Conservation (phyloP, 768 basidiomycete genomes). For the Boletellus ananas region DNA sequence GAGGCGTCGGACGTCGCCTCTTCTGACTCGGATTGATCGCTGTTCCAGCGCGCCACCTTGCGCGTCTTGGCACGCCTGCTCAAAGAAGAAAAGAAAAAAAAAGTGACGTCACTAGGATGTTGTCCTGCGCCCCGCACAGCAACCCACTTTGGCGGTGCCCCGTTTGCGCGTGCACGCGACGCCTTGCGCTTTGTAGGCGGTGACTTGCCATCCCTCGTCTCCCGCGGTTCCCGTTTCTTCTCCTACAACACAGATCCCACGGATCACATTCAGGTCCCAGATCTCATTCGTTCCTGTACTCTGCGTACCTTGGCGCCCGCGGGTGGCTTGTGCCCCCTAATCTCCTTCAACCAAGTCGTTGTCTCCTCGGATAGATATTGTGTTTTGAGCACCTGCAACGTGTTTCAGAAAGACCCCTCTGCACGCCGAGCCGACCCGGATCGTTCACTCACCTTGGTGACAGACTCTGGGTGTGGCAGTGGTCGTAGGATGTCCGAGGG, state of each 20-base stretch:
- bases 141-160: conserved; percentile 23
- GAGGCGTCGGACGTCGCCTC: conserved; percentile 23
- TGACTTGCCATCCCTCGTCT: conserved; percentile 50
- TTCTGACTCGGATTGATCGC: conserved; percentile 32
- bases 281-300: neutral
- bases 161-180: conserved; percentile 29
- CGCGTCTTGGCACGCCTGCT: conserved; percentile 28
- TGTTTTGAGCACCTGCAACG: conserved; percentile 59
- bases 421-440: neutral
- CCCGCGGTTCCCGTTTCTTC: conserved; percentile 33
- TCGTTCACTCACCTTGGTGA: conserved; percentile 49
- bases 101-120: conserved; percentile 5
- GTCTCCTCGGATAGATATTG: conserved; percentile 65
- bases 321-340: conserved; percentile 36
- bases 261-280: neutral
- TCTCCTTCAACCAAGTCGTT: conserved; percentile 53
- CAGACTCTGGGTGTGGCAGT: conserved; percentile 61
- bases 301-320: conserved; percentile 26
- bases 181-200: conserved; percentile 54
- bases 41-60: conserved; percentile 28
- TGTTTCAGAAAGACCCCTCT: neutral
- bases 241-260: conserved; percentile 28
- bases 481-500: conserved; percentile 80
- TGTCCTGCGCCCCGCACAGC: neutral
- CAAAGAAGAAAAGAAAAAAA: neutral